These are phyloP conservation scores for Hanseniaspora sp. DNA, from an alignment of 1,139 yeast species.

Conservation along the genomic window DNA sequence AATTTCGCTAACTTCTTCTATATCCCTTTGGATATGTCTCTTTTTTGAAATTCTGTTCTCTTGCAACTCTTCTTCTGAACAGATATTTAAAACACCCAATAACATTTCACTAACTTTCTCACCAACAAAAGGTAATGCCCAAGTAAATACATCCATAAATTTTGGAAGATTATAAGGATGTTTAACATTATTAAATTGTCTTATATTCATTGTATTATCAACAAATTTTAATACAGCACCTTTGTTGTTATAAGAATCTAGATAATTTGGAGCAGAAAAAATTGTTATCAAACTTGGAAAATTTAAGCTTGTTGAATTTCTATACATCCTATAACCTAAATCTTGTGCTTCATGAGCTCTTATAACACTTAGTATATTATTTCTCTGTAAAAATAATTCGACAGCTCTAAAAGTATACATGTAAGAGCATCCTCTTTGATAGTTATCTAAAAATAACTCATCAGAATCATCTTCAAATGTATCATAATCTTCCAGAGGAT, in stretches of 20 bases:
- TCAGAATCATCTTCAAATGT: conserved; percentile 38
- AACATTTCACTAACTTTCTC: conserved; percentile 91
- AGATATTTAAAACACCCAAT: conserved; percentile 78
- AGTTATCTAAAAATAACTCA: conserved; percentile 39
- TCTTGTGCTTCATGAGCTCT: conserved; percentile 98
- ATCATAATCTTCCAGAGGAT: conserved; percentile 84
- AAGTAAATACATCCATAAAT: conserved; percentile 93
- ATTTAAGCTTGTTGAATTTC: conserved; percentile 74
- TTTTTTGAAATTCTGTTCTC: not conserved
- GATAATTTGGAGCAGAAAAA: conserved; percentile 91
- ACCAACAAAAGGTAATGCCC: conserved; percentile 98
- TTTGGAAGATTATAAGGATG: conserved; percentile 98
- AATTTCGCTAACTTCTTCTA: not conserved
- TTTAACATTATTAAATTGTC: conserved; percentile 86
- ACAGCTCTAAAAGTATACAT: conserved; percentile 80
- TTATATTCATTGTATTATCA: conserved; percentile 82
- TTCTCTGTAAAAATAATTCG: conserved; percentile 67
- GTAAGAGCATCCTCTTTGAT: conserved; percentile 86
- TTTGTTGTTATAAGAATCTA: conserved; percentile 86
- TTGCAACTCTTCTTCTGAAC: conserved; percentile 80
- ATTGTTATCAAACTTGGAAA: conserved; percentile 86
- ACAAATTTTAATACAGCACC: conserved; percentile 92
- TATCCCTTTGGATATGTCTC: not conserved
- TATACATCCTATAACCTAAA: conserved; percentile 92
- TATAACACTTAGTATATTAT: conserved; percentile 69